Evolutionary conservation across 805 yeast species (phyloP).

Genomic region (Sugiyamaella chiloensis): DNA sequence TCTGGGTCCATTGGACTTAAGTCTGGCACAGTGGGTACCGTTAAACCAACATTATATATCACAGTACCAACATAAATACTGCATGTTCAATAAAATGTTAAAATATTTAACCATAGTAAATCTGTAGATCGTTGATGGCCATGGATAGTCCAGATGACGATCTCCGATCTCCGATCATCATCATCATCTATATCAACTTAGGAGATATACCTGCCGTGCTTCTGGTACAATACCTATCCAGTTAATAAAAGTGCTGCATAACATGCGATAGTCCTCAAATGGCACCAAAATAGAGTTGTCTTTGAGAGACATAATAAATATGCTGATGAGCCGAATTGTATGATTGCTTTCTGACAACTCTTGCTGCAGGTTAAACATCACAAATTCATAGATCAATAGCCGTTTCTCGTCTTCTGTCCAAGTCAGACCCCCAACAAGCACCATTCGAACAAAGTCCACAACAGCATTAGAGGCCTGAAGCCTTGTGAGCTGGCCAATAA

Average conservation of each 20-base stretch:
- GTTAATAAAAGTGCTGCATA: conserved; percentile 20
- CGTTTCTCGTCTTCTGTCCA: conserved; percentile 14
- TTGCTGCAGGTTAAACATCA: conserved; percentile 17
- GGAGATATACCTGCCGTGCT: conserved; percentile 23
- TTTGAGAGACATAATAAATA: conserved; percentile 19
- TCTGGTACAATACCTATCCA: conserved; percentile 23
- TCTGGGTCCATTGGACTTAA: conserved; percentile 81
- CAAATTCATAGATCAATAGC: conserved; percentile 22
- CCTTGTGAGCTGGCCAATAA: conserved; percentile 14
- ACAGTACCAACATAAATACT: background rate
- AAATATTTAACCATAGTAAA: no score
- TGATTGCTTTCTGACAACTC: background rate
- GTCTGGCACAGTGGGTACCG: conserved; percentile 64
- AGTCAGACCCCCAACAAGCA: conserved; percentile 8
- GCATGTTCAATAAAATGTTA: no score
- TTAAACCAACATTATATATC: conserved; percentile 18
- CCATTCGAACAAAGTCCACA: conserved; percentile 18
- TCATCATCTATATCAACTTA: conserved; percentile 2
- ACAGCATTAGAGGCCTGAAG: conserved; percentile 17
- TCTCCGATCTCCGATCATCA: background rate
- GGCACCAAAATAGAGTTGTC: conserved; percentile 15
- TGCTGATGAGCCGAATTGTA: conserved; percentile 17
- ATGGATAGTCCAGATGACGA: background rate
- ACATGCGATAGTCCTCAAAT: conserved; percentile 16
- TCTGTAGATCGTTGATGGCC: no score